Base-by-base conservation (phyloP, 2,329 filamentous ascomycete species). In the Penicillium fuscoglaucum region DNA sequence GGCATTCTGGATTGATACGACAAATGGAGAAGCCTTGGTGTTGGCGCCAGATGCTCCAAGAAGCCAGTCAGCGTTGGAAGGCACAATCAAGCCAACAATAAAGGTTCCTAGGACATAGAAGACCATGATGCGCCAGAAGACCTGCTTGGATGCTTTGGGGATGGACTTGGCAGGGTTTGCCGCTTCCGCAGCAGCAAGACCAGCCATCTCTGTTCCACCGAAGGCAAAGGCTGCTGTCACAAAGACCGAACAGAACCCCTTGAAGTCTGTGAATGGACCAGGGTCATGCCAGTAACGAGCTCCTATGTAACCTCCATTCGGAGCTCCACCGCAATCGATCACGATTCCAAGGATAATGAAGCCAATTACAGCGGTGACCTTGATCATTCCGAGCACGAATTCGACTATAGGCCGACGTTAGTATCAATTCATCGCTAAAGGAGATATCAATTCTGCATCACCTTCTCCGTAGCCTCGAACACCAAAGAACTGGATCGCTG, bases 331-430 rank as follows among this genome's bases (percentile, higher is more conserved):
- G 41, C 72, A 74, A 57, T 78, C 75, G 55, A 80, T 75, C 56
- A 96, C 85, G 55, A 96, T 86, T 9, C 90, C 92, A 4, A 96
- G 84, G 51, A 96, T 84, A 69, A 89, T 88, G 70, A 89, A 88
- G 6, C 85, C 86, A 10, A 82, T 75, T 66, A 83, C 82, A 46
- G 85, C 83, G 13, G 75, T 66, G 63, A 87, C 79, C 71, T 87
- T 87, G 69, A 87, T 79, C 57, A 82, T 74, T 61, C 79, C 79
- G 21, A 87, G 79, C 26, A 83, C 59, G 61, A 86, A 87, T 66
- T 87, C 85, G 61, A 86, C 82, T 65, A n/a, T 33, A 52, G 64
- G 6, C 26, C 39, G 24, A 26, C 17, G 26, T 39, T 24, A 48
- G 35, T 43, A 59, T 29, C 5, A 24, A 24, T n/a, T 7, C 1